Base-by-base conservation (phyloP, 1,284 basidiomycete species). In the Salmacisia buchloeana region DNA sequence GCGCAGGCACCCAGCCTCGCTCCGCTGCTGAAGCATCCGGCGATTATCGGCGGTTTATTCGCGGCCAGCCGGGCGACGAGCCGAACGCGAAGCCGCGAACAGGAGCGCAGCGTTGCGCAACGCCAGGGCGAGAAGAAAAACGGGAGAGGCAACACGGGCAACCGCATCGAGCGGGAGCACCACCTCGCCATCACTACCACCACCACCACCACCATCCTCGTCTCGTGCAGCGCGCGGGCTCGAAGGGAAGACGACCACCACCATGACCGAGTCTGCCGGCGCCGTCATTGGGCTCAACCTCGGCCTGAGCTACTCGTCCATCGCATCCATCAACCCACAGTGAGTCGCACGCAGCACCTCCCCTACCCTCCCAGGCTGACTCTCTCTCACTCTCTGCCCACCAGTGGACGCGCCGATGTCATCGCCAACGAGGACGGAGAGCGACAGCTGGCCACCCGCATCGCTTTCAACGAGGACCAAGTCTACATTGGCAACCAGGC, bases 341-440 rank as follows among this genome's bases (percentile, higher is more conserved):
- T 91, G 63, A 60, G 82, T 80, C n/a, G 9, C 33, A 23, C 15
- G 12, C 18, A 12, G 9, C 49, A 4, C 15, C 52, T 54, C 25
- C 27, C 49, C 31, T 5, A 10, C 31, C 45, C 25, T 27, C 21
- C 45, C 45, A 13, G 18, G 21, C 23, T 25, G n/a, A 7, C 45
- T 49, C 21, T 25, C 45, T 49, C 45, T 27, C 10, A 12, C 18
- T 27, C 45, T 21, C 23, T 27, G 7, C 23, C n/a, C 36, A 38
- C 9, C 59, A 73, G 71, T 59, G 77, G 77, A 36, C 72, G 76
- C 13, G 77, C 77, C 15, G 77, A 79, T 57, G 77, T 79, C n/a
- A 97, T 98, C 69, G 94, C 94, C 27, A 97, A 97, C 81, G 94
- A 98, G 81, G 94, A 97, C 77, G 94, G 94, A 57, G 94, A 97